These are phyloP conservation scores for Acer yangbiense DNA, from an alignment of 345 rosid genomes.

Conservation along the genomic window DNA sequence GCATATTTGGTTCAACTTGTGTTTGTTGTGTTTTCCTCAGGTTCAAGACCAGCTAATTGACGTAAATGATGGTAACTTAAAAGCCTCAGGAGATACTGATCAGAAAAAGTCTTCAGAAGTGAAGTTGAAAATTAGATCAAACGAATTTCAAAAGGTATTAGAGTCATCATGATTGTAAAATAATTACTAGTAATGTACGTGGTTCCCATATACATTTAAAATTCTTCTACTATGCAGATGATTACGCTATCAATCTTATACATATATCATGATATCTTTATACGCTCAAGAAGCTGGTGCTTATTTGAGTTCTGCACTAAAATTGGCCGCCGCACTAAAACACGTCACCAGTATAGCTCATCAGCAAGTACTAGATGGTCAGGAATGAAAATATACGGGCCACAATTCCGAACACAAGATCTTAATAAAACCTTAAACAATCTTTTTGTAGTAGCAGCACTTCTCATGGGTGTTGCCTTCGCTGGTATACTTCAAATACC, in stretches of 20 bases:
- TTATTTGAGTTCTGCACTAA: no score
- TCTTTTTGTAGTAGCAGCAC: conserved; percentile 25
- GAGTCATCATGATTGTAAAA: no score
- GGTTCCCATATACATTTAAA: no score
- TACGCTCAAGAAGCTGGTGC: no score
- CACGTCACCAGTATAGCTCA: not conserved
- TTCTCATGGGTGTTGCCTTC: conserved; percentile 24
- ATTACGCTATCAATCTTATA: not conserved
- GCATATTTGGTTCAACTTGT: no score
- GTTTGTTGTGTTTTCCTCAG: not conserved
- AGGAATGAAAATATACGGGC: no score
- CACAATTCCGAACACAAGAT: not conserved
- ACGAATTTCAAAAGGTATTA: no score
- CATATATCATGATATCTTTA: no score
- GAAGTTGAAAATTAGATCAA: not conserved
- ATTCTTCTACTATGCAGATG: not conserved
- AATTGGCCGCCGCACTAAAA: no score
- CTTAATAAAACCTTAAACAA: conserved; percentile 17
- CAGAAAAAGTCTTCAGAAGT: not conserved
- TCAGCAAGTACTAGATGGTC: no score
- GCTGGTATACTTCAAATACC: not conserved
- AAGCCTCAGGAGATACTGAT: not conserved
- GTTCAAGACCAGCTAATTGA: not conserved
- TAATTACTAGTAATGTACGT: no score
- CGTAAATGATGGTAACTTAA: not conserved